Evolutionary conservation across 176 grass and related monocot genomes (phyloP).

Genomic region (Avena sativa): DNA sequence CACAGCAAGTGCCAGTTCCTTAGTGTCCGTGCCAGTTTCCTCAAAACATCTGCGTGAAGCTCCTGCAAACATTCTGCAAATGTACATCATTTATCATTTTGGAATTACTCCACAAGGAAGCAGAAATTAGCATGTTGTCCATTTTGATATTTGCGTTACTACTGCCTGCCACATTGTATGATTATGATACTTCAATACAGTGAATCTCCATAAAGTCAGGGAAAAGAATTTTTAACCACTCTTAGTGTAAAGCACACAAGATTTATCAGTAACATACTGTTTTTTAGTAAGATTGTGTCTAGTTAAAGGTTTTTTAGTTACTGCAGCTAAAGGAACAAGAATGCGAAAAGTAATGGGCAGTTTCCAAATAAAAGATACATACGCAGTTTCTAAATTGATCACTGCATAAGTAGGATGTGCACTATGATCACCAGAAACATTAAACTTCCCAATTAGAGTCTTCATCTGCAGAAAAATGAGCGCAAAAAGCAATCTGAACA

Average conservation of each 20-base stretch:
- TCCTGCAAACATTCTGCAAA: background rate
- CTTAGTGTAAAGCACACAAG: background rate
- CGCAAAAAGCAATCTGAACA: background rate
- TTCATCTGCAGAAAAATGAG: slow-evolving; percentile 3
- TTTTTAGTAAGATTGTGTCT: background rate
- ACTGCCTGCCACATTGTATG: background rate
- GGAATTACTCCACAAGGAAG: background rate
- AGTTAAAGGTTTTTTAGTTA: background rate
- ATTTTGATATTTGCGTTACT: background rate
- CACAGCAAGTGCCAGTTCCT: background rate
- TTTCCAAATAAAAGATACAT: slow-evolving; percentile 16
- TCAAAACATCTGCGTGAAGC: background rate
- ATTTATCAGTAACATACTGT: background rate
- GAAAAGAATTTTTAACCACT: background rate
- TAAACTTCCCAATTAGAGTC: background rate
- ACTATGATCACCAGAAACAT: background rate
- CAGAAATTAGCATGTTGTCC: background rate
- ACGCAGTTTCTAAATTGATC: slow-evolving; percentile 13
- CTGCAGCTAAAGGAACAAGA: background rate
- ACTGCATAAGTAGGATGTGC: background rate
- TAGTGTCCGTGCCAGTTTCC: background rate
- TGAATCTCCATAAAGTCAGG: background rate
- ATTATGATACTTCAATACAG: background rate
- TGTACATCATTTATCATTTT: background rate
- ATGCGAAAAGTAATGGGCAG: background rate